Base-by-base conservation (phyloP, 345 rosid genomes). In the Tarenaya hassleriana region DNA sequence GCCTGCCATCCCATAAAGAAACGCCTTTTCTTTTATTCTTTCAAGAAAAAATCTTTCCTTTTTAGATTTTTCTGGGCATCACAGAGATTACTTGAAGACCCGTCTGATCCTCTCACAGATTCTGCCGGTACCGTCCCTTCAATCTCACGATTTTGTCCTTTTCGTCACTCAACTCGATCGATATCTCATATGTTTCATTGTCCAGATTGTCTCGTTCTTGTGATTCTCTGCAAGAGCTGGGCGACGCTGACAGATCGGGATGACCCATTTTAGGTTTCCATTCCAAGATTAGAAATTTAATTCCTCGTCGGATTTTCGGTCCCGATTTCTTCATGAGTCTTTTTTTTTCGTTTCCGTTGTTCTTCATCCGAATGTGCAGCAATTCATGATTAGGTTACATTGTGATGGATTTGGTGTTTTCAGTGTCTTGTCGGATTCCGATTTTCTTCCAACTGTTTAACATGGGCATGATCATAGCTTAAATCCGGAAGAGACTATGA, bases 221-320 rank as follows among this genome's bases (percentile, higher is more conserved):
- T 56, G 57, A 48, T 64, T 46, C 40, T 34, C 41, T 33, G 52
- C 47, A 53, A 44, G 17, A 24, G 39, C 52, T 53, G n/a, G 11
- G 33, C 32, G 40, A 35, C 4, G 10, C 40, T 7, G 40, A 10
- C 43, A 46, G 50, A 56, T 52, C 12, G 17, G 41, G 51, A 43
- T 57, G 53, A 50, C 47, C 47, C 37, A 50, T 17, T 56, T 50
- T 41, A 41, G 68, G 50, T 63, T 52, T 24, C 37, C 16, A 46
- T 46, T 8, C 35, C 34, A 53, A 62, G 47, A 62, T 53, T 54
- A 5, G 60, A 14, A 15, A 29, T 54, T 1, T 18, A 9, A 46
- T 38, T 42, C 44, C 12, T 35, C 16, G 15, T 61, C 46, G 18
- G 48, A 41, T 49, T 35, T 14, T n/a, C 9, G 8, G 35, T 31